A percentile compares a stretch with the other conserved stretches of the same genome.
phyloP scores from a whole-genome alignment of 169 alveolate genomes.

The Eimeria falciformis region DNA sequence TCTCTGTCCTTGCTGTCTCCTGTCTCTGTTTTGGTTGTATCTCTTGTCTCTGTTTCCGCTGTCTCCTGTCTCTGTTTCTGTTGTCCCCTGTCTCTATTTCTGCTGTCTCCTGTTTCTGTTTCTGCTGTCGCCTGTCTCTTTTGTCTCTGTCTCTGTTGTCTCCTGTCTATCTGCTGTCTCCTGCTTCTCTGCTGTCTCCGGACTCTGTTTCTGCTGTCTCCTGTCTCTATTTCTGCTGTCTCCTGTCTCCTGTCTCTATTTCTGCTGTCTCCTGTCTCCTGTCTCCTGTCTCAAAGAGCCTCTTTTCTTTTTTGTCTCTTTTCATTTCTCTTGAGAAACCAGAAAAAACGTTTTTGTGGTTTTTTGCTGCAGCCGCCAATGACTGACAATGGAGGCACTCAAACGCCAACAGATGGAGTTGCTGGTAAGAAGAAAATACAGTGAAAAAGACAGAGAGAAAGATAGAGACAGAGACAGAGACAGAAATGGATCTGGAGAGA shows the following conservation, averaged over 20 bases:
- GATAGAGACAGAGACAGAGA: too few species aligned
- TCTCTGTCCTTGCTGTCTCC: background rate
- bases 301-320: background rate
- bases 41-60: background rate
- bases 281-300: background rate
- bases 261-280: background rate
- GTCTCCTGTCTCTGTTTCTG: background rate
- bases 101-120: background rate
- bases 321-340: background rate
- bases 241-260: conserved; percentile 1
- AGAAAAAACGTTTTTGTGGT: too few species aligned
- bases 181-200: background rate
- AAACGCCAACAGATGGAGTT: too few species aligned
- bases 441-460: too few species aligned
- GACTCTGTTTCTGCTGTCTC: background rate
- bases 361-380: too few species aligned
- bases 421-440: too few species aligned
- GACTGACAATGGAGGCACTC: too few species aligned
- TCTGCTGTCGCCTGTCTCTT: conserved; percentile 4
- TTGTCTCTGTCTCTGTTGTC: background rate
- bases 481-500: too few species aligned
- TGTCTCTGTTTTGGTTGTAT: background rate
- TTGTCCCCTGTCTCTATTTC: background rate
- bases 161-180: background rate
- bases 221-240: background rate